Conservation (phyloP, 2,329 filamentous ascomycete species). For the Aspergillus sp. region DNA sequence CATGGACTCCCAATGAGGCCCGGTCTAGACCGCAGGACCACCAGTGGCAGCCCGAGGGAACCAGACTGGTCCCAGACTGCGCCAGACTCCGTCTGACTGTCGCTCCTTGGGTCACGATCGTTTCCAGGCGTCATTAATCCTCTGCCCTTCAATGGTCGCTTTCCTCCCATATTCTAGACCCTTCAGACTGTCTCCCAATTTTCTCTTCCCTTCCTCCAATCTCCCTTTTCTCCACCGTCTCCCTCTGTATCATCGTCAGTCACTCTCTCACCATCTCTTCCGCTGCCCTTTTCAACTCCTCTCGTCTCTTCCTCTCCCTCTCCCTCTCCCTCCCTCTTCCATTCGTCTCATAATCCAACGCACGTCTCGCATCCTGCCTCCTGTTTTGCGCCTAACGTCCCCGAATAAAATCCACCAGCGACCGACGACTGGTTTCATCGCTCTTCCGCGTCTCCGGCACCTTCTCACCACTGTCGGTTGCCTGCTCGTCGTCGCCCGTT, state of each 20-base stretch:
- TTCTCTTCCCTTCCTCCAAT: constrained; percentile 20
- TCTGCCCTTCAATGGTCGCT: constrained; percentile 19
- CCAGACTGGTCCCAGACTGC: background rate
- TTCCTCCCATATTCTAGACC: constrained; percentile 16
- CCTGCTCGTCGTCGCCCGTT: constrained; percentile 7
- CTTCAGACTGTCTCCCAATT: constrained; percentile 14
- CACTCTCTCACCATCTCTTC: background rate
- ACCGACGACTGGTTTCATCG: background rate
- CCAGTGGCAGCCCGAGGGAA: constrained; percentile 18
- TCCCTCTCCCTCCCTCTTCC: background rate
- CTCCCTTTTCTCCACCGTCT: constrained; percentile 21
- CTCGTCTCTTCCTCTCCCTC: constrained; percentile 13
- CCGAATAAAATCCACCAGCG: background rate
- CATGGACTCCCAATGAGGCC: constrained; percentile 21
- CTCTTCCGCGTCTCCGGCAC: background rate
- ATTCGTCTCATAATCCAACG: constrained; percentile 1
- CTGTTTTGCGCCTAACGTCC: constrained; percentile 6
- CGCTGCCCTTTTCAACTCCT: constrained; percentile 10
- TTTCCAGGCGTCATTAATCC: constrained; percentile 22
- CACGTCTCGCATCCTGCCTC: constrained; percentile 15
- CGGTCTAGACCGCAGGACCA: constrained; percentile 23
- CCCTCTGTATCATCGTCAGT: constrained; percentile 15
- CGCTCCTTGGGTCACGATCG: constrained; percentile 13
- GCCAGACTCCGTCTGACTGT: background rate
- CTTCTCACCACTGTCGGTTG: constrained; percentile 2